A percentile compares a stretch with the other conserved stretches of the same genome.
Evolutionary conservation across 805 yeast species (phyloP).

Genomic region (Metschnikowia noctiluminum): DNA sequence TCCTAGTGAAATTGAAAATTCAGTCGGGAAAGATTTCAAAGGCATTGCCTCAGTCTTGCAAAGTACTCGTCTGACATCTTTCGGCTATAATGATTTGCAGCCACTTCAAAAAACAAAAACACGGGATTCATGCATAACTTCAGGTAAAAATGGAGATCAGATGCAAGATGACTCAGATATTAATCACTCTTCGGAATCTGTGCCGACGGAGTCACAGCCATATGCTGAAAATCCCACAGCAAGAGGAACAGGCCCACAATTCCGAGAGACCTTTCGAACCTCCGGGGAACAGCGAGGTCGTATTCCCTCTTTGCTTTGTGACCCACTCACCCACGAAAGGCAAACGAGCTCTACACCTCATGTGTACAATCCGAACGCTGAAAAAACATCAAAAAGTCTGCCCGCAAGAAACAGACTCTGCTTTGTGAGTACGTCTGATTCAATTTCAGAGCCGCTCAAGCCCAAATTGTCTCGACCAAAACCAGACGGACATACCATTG

Average conservation of each 20-base stretch:
- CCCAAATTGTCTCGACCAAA: no score
- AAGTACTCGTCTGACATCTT: no score
- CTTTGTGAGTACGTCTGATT: background rate
- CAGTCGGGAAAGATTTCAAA: no score
- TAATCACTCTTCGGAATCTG: no score
- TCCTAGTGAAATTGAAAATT: no score
- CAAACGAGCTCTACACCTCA: background rate
- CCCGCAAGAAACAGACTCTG: background rate
- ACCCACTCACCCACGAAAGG: slow-evolving; percentile 33
- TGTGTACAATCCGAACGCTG: background rate
- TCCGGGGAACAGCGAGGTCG: slow-evolving; percentile 28
- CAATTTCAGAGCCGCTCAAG: background rate
- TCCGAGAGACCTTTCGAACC: slow-evolving; percentile 36
- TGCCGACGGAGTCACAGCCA: background rate
- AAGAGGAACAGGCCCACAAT: slow-evolving; percentile 16
- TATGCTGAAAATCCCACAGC: background rate
- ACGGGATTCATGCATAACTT: no score
- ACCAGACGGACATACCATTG: no score
- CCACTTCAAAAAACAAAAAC: no score
- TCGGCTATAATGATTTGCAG: no score
- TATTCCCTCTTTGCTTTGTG: slow-evolving; percentile 46
- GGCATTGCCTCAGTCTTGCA: no score
- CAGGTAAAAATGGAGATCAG: no score
- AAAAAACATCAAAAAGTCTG: background rate
- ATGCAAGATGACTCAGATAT: no score